Conservation (phyloP, 2,329 filamentous ascomycete genomes). For the Phaeoacremonium minimum region DNA sequence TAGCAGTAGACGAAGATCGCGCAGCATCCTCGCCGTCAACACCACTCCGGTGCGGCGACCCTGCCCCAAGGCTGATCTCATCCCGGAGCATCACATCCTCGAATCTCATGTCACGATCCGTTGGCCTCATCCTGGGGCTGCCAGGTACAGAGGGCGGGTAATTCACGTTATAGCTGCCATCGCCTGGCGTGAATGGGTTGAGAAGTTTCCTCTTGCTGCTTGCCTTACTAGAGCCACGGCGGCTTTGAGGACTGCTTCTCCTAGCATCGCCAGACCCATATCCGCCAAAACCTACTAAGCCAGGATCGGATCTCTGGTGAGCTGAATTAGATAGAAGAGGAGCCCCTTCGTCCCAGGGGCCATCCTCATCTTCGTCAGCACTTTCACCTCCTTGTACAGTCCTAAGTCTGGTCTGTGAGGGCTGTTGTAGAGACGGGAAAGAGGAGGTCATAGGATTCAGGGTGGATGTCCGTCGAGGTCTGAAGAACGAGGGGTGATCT, state of each 20-base stretch:
- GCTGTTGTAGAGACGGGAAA: constrained; percentile 29
- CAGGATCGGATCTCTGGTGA: constrained; percentile 27
- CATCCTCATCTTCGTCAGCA: constrained; percentile 43
- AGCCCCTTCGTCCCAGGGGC: constrained; percentile 41
- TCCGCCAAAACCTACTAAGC: constrained; percentile 14
- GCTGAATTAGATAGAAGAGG: constrained; percentile 47
- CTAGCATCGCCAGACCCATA: constrained; percentile 40
- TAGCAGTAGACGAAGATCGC: constrained; percentile 13
- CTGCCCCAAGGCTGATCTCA: constrained; percentile 42
- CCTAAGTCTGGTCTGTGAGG: constrained; percentile 17
- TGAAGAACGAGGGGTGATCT: constrained; percentile 54
- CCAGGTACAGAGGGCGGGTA: constrained; percentile 65
- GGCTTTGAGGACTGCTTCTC: constrained; percentile 27
- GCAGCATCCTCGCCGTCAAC: constrained; percentile 8
- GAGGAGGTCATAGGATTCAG: constrained; percentile 32
- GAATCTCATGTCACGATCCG: constrained; percentile 52
- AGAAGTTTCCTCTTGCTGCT: constrained; percentile 38
- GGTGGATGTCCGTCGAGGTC: constrained; percentile 57
- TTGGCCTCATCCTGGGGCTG: constrained; percentile 49
- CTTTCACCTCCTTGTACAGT: constrained; percentile 28
- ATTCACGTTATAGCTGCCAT: constrained; percentile 59
- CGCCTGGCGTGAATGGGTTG: constrained; percentile 18
- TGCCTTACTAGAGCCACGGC: constrained; percentile 45
- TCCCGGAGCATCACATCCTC: constrained; percentile 69
- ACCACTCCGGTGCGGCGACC: constrained; percentile 9